Evolutionary conservation across 2,329 filamentous ascomycete genomes (phyloP), one percentile per base, ranked within the genome.

Genomic region (Botrytis medusae): DNA sequence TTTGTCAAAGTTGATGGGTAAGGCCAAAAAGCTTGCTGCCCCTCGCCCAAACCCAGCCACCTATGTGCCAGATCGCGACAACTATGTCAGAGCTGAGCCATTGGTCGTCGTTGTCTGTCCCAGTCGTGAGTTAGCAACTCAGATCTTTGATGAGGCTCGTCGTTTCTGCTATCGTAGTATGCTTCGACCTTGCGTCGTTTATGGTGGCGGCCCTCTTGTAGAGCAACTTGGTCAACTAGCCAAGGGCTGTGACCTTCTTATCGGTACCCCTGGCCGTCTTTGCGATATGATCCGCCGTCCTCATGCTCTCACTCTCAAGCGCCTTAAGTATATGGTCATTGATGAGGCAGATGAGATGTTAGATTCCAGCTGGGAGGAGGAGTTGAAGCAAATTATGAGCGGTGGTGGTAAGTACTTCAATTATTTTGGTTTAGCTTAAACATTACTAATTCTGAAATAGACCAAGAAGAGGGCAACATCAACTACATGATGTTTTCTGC

Each of bases 301-400:
- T 0, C 82, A 90, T 25, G 79, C 92, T 22, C 84, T 98, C 2
- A 92, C 91, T 0, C 85, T 98, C 69, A 86, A 87, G 34, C 93
- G 95, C 59, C 87, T 98, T 74, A 91, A 91, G 83, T 96, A 91
- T 83, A 89, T 89, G 76, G 89, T 98, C 76, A 91, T 99, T 75
- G 96, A 98, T 74, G 96, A 99, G 81, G 96, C 96, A 0, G 96
- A 99, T 80, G 95, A 99, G 84, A 91, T 99, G 86, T 87, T 99
- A 0, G 86, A 91, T 0, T 81, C 85, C 1, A 93, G 95, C 78
- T 98, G 96, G 93, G 87, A 91, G 57, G 86, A 90, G 0, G 90
- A 95, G 6, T 87, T 98, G 74, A 86, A 87, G 61, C 90, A 89
- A 79, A 92, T 98, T 74, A 90, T 98, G 82, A 86, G 86, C 68